Base-by-base conservation (phyloP, 2,329 filamentous ascomycete genomes). In the Westerdykella aurantiaca region DNA sequence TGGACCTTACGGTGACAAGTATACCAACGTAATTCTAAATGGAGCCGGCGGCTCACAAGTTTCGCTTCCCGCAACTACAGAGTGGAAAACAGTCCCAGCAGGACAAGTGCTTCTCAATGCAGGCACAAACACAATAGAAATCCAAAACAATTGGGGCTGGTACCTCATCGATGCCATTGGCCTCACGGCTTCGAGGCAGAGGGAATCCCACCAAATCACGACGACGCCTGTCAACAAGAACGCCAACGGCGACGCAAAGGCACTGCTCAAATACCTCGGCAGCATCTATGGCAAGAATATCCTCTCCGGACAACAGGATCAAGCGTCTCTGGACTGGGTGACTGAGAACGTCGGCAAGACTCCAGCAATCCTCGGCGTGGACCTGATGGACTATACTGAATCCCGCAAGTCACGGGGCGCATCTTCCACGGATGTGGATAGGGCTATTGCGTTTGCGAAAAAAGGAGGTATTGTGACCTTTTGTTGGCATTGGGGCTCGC, bases 61-160 rank as follows among this genome's bases (percentile, higher is more conserved):
- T 17, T 60, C 57, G 17, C 58, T 75, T 16, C 57, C 70, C 0
- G 69, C 67, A 9, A 67, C 64, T 7, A 62, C 56, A 2, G 47
- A 52, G 1, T 76, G 68, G 62, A 61, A 62, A 9, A 66, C 64
- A 25, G 66, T 69, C 11, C 45, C 67, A 0, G 73, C 63, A 13
- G 72, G 73, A 12, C 72, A 75, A 47, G 61, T 75, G 1, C 59
- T 76, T 1, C 57, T 75, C 31, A 64, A 69, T 38, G 60, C 61
- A 7, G 72, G 72, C 13, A 44, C 50, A 35, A 75, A 75, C 57
- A 74, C 68, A 0, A 69, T 75, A 40, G 61, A 72, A 33, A 68
- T 75, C 37, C 64, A 71, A 42, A 71, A 55, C 57, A 72, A 75
- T 57, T 75, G 72, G 72, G 73, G 73, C 44, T 75, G 70, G 71